phyloP scores from a whole-genome alignment of 768 basidiomycete species.

The Mycena rebaudengoi region DNA sequence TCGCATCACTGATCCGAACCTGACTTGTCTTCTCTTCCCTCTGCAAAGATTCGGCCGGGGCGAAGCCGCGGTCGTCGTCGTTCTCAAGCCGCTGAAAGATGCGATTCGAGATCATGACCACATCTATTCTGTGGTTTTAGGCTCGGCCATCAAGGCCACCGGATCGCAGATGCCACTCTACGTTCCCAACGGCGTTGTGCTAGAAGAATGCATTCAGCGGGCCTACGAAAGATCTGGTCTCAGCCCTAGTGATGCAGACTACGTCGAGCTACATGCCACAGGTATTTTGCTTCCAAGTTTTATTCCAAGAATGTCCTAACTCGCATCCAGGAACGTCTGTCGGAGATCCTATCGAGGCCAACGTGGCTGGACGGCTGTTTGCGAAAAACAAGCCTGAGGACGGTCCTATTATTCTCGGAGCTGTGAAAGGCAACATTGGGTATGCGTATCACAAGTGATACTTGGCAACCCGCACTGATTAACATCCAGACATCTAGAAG shows the following conservation, averaged over 20 bases:
- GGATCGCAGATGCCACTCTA: slow-evolving; percentile 38
- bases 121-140: slow-evolving; percentile 42
- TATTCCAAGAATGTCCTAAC: not conserved
- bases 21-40: not conserved
- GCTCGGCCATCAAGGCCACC: slow-evolving; percentile 39
- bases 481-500: slow-evolving; percentile 8
- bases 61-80: slow-evolving; percentile 36
- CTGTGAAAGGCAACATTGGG: slow-evolving; percentile 47
- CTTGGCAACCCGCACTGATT: slow-evolving; percentile 1
- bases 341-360: slow-evolving; percentile 53
- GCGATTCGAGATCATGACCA: slow-evolving; percentile 41
- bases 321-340: slow-evolving; percentile 35
- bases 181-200: slow-evolving; percentile 39
- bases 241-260: slow-evolving; percentile 43
- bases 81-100: slow-evolving; percentile 25
- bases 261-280: slow-evolving; percentile 51
- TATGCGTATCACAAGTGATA: slow-evolving; percentile 11
- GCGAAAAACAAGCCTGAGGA: slow-evolving; percentile 11
- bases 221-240: slow-evolving; percentile 35
- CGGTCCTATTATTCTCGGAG: slow-evolving; percentile 35
- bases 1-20: slow-evolving; percentile 3
- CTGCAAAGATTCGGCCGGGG: slow-evolving; percentile 32
- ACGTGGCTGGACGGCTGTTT: slow-evolving; percentile 45
- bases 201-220: slow-evolving; percentile 37
- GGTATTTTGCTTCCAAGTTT: slow-evolving; percentile 21